Evolutionary conservation across 768 basidiomycete species (phyloP).

Genomic region (Pleurotus ostreatus): DNA sequence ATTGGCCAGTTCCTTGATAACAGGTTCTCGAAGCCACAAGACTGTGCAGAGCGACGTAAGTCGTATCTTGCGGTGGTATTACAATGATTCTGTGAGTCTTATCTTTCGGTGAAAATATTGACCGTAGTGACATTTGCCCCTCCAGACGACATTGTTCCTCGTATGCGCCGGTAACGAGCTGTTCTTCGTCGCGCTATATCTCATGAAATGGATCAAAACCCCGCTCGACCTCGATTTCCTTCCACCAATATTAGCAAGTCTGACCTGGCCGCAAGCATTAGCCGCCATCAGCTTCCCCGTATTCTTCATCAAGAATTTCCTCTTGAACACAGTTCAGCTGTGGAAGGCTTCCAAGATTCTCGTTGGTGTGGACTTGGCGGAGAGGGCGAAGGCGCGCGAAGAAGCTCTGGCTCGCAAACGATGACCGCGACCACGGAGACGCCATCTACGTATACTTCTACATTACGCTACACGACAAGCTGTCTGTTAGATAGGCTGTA

Average conservation of each 20-base stretch:
- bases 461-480: background rate
- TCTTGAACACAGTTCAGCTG: slow-evolving; percentile 93
- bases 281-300: slow-evolving; percentile 62
- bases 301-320: slow-evolving; percentile 70
- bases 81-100: slow-evolving; percentile 80
- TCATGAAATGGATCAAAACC: slow-evolving; percentile 77
- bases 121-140: background rate
- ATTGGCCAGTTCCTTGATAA: slow-evolving; percentile 76
- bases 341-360: slow-evolving; percentile 98
- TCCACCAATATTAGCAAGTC: slow-evolving; percentile 20
- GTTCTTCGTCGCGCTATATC: slow-evolving; percentile 93
- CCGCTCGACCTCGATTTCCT: slow-evolving; percentile 52
- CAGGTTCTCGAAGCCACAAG: slow-evolving; percentile 93
- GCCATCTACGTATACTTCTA: background rate
- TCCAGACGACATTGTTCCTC: slow-evolving; percentile 79
- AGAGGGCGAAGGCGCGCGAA: slow-evolving; percentile 64
- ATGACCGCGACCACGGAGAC: background rate
- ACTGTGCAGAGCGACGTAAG: slow-evolving; percentile 89
- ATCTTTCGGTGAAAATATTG: background rate
- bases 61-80: slow-evolving; percentile 87
- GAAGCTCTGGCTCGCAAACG: slow-evolving; percentile 17
- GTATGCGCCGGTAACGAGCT: slow-evolving; percentile 95
- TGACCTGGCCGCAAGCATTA: slow-evolving; percentile 78
- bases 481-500: background rate
- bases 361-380: slow-evolving; percentile 89